Conservation (phyloP, 148 eudicot species). For the Rhododendron williamsianum region DNA sequence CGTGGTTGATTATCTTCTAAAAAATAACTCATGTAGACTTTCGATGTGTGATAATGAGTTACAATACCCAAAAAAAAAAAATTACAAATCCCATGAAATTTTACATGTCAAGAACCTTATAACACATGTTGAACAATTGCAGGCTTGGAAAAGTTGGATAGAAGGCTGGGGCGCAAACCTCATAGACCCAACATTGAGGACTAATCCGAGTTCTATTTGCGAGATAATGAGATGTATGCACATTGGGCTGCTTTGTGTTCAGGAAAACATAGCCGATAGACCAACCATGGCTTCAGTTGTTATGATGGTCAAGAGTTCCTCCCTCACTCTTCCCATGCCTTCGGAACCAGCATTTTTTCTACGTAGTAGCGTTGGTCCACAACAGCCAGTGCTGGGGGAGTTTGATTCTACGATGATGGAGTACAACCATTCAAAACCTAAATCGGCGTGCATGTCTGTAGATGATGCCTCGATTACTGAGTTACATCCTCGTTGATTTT, state of each 20-base stretch:
- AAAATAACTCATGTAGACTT: too few species aligned
- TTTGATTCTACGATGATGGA: neutral
- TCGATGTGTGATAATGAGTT: too few species aligned
- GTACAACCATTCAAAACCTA: neutral
- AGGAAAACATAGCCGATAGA: constrained; percentile 21
- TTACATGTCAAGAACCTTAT: neutral
- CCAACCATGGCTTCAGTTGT: constrained; percentile 24
- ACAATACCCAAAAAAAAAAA: too few species aligned
- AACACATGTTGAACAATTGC: neutral
- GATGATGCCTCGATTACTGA: constrained; percentile 24
- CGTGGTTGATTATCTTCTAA: too few species aligned
- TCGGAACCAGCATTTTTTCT: constrained; percentile 21
- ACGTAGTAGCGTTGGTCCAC: neutral
- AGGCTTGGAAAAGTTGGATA: constrained; percentile 43
- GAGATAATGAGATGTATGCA: constrained; percentile 32
- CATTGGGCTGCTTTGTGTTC: constrained; percentile 26
- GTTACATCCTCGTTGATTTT: constrained; percentile 16
- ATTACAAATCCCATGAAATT: neutral
- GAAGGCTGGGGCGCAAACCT: constrained; percentile 12
- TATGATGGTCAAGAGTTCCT: constrained; percentile 20
- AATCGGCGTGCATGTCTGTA: constrained; percentile 2
- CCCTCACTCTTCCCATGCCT: constrained; percentile 25
- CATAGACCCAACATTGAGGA: constrained; percentile 21
- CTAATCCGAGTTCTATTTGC: neutral
- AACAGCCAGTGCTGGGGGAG: neutral